phyloP scores from a whole-genome alignment of 1,139 yeast species.

The Chernovozyma aurita region DNA sequence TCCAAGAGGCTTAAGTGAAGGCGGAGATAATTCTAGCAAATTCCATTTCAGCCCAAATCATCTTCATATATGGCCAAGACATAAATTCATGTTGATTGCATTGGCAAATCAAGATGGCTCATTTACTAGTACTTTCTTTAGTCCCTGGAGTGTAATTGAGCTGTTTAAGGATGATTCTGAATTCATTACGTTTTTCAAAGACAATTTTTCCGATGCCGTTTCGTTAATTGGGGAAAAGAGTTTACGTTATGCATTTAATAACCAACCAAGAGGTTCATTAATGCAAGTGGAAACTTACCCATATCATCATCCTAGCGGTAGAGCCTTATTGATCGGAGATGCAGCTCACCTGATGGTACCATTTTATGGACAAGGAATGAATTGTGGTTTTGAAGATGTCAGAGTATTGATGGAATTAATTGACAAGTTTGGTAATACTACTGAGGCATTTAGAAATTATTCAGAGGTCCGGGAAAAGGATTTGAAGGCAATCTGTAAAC shows the following conservation, averaged over 20 bases:
- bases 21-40: conserved; percentile 8
- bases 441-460: conserved; percentile 54
- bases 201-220: conserved; percentile 72
- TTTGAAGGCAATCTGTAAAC: conserved; percentile 65
- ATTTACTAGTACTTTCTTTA: conserved; percentile 85
- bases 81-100: conserved; percentile 83
- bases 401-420: conserved; percentile 57
- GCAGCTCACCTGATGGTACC: conserved; percentile 98
- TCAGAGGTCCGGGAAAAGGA: conserved; percentile 58
- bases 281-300: conserved; percentile 67
- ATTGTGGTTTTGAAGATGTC: conserved; percentile 93
- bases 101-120: conserved; percentile 82
- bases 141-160: conserved; percentile 69
- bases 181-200: conserved; percentile 51
- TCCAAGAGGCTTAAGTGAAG: conserved; percentile 28
- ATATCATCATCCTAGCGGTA: conserved; percentile 59
- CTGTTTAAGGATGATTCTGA: conserved; percentile 39
- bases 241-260: conserved; percentile 47
- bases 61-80: conserved; percentile 92
- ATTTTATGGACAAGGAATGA: conserved; percentile 96
- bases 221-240: conserved; percentile 59
- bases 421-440: conserved; percentile 40
- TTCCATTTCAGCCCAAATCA: conserved; percentile 68
- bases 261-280: conserved; percentile 72
- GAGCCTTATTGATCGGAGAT: conserved; percentile 75